These are phyloP conservation scores for Endogone sp. DNA, from an alignment of 192 early-diverging fungal genomes.

Conservation along the genomic window DNA sequence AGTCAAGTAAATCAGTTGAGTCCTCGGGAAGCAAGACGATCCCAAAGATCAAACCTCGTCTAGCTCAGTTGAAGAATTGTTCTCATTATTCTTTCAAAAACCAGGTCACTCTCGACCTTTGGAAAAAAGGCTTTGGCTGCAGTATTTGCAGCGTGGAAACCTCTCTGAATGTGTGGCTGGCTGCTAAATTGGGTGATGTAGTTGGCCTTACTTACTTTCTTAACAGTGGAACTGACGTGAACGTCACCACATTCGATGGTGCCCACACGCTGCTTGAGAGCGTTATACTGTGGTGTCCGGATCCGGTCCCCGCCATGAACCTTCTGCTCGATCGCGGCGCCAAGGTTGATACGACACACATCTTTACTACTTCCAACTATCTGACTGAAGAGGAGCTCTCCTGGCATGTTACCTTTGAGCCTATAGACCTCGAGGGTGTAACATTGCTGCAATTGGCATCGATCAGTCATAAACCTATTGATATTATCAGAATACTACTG, in stretches of 20 bases:
- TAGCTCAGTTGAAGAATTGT: neutral
- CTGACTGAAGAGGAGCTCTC: neutral
- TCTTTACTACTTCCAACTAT: neutral
- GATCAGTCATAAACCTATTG: neutral
- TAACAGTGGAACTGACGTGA: neutral
- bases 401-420: neutral
- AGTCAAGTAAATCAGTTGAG: neutral
- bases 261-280: neutral
- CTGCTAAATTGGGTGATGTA: neutral
- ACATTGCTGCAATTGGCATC: neutral
- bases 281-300: neutral
- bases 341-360: neutral
- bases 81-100: neutral
- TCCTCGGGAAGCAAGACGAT: neutral
- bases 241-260: neutral
- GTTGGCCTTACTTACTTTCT: neutral
- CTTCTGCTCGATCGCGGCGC: neutral
- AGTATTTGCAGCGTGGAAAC: neutral
- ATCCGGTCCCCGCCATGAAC: neutral
- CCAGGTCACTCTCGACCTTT: neutral
- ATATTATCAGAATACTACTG: neutral
- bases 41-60: neutral
- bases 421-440: neutral
- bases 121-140: neutral
- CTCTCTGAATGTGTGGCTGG: neutral